A percentile compares a stretch with the other conserved stretches of the same genome.
Evolutionary conservation across 1,284 basidiomycete species (phyloP).

Genomic region (Chiua sp.): DNA sequence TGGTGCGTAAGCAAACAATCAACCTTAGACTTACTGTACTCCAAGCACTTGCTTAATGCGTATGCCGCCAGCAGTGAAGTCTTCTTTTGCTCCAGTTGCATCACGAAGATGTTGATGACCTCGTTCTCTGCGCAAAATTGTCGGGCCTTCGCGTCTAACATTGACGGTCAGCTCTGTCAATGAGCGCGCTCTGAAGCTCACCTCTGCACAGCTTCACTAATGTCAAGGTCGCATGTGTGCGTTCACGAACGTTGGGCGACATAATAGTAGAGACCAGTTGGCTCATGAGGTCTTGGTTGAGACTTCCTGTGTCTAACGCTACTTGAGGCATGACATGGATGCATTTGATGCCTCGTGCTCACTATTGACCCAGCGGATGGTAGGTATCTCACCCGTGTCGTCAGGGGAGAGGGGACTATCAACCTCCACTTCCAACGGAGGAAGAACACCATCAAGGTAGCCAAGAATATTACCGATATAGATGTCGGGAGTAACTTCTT

Average conservation of each 20-base stretch:
- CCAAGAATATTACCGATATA: conserved; percentile 7
- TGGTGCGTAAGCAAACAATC: too few species aligned
- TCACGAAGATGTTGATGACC: conserved; percentile 6
- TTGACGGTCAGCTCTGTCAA: not conserved
- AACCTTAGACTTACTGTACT: not conserved
- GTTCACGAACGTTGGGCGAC: not conserved
- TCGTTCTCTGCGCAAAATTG: not conserved
- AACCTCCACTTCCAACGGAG: conserved; percentile 12
- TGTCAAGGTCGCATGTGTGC: conserved; percentile 7
- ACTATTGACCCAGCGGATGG: conserved; percentile 1
- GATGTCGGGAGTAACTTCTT: not conserved
- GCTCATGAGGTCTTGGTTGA: conserved; percentile 1
- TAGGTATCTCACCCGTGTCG: not conserved
- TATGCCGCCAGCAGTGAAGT: conserved; percentile 14
- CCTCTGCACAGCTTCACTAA: conserved; percentile 15
- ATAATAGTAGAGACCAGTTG: conserved; percentile 3
- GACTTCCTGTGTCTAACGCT: not conserved
- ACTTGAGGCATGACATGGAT: not conserved
- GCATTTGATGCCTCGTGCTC: not conserved
- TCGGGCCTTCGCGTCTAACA: not conserved
- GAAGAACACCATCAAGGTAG: conserved; percentile 8
- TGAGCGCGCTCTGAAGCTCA: not conserved
- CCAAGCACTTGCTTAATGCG: conserved; percentile 5
- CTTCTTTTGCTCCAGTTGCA: not conserved
- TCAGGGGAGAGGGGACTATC: not conserved